Conservation (phyloP, 257 asterid genomes). For the Linderniella brevidens region DNA sequence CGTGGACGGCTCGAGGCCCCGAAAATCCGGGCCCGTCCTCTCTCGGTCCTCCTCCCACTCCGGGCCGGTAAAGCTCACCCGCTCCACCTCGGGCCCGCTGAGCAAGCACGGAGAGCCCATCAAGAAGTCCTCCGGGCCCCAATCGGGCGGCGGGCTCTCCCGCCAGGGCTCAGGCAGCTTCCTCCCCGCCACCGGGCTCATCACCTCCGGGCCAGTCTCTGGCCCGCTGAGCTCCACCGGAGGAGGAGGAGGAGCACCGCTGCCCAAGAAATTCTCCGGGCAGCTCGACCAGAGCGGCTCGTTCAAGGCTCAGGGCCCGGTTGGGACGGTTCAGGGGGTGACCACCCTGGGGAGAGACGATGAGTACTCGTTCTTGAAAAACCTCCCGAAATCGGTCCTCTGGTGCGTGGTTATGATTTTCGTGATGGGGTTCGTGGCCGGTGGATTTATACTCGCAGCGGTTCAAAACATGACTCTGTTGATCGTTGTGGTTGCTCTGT, state of each 20-base stretch:
- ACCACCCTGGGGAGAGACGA: constrained; percentile 36
- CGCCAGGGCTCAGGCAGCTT: constrained; percentile 51
- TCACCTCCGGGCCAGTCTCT: constrained; percentile 32
- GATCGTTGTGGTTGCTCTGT: constrained; percentile 30
- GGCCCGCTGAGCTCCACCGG: constrained; percentile 29
- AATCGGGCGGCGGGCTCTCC: constrained; percentile 29
- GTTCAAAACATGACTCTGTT: constrained; percentile 42
- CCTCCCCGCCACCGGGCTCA: constrained; percentile 46
- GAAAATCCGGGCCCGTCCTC: constrained; percentile 52
- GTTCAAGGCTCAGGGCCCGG: constrained; percentile 32
- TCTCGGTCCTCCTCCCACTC: constrained; percentile 14
- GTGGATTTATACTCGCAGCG: constrained; percentile 49
- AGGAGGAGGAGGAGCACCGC: too few species aligned
- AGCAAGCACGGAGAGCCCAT: constrained; percentile 52
- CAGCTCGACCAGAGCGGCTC: constrained; percentile 40
- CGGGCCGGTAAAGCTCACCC: constrained; percentile 8
- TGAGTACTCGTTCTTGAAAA: constrained; percentile 39
- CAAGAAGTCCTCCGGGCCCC: constrained; percentile 52
- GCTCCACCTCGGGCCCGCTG: constrained; percentile 40
- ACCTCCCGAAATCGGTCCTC: constrained; percentile 36
- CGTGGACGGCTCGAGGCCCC: constrained; percentile 33
- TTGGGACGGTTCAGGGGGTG: constrained; percentile 28
- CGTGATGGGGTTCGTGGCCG: constrained; percentile 56
- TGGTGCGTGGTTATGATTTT: constrained; percentile 48
- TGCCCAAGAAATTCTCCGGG: constrained; percentile 41